Percentiles rank a stretch among this genome's conserved stretches.
Evolutionary conservation across 2,329 filamentous ascomycete species (phyloP).

Genomic region (Colletotrichum scovillei): DNA sequence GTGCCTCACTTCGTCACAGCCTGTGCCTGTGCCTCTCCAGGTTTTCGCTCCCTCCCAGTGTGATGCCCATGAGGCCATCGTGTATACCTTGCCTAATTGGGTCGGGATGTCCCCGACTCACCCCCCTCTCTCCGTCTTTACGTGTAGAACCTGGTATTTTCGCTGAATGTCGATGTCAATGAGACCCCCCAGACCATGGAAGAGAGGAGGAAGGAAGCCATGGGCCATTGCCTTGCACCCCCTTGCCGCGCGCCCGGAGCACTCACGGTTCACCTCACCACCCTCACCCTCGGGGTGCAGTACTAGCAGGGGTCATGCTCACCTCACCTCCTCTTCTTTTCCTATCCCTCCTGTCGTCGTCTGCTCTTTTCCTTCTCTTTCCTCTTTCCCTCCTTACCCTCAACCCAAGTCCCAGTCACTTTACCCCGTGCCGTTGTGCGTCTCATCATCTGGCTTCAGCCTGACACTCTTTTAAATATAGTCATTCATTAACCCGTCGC

Average conservation of each 20-base stretch:
- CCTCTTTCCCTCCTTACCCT: conserved; percentile 24
- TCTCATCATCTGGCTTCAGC: conserved; percentile 34
- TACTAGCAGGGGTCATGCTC: conserved; percentile 12
- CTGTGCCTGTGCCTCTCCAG: not conserved
- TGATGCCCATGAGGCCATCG: conserved; percentile 3
- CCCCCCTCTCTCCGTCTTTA: not conserved
- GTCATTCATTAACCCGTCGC: conserved; percentile 35
- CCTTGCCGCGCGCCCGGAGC: conserved; percentile 35
- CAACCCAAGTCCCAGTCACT: conserved; percentile 18
- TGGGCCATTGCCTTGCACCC: conserved; percentile 19
- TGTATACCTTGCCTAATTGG: not conserved
- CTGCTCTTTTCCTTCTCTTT: conserved; percentile 24
- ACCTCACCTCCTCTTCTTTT: conserved; percentile 32
- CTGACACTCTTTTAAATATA: conserved; percentile 35
- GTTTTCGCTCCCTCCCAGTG: not conserved
- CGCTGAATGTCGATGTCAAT: not conserved
- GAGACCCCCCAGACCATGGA: not conserved
- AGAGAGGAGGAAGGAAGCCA: not conserved
- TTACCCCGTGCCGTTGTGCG: conserved; percentile 4
- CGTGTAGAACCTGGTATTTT: not conserved
- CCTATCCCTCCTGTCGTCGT: conserved; percentile 29
- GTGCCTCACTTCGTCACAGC: not conserved
- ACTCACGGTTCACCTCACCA: conserved; percentile 5
- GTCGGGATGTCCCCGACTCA: not conserved
- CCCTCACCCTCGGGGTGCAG: not conserved